Base-by-base conservation (phyloP, 2,329 filamentous ascomycete genomes). In the Nemania sp. region DNA sequence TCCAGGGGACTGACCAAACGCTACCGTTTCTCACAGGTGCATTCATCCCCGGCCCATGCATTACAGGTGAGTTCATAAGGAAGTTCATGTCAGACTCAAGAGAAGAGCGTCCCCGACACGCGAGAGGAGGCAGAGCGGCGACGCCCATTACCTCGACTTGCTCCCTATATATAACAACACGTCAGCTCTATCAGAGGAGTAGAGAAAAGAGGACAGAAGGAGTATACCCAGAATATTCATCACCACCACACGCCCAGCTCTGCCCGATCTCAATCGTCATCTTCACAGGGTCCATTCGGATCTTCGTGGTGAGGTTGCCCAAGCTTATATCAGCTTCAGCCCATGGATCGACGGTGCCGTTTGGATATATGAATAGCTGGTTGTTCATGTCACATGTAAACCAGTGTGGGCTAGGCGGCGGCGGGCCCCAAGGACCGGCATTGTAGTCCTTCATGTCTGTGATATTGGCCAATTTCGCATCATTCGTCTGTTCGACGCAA, bases 401-500 rank as follows among this genome's bases (percentile, higher is more conserved):
- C 57, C 57, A 62, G 20, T 66, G 64, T 8, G 64, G 64, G 15
- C 57, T 62, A 10, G 41, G 5, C 1, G 64, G 64, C 8, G 64
- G 64, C 2, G 64, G 58, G 7, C 56, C 63, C 22, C 7, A 49
- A 10, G 64, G 64, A 1, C 64, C 64, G 5, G 64, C 43, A 15
- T 62, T 57, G 43, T 66, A 66, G 51, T 66, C 41, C 51, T 22
- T 47, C 57, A 66, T 56, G 32, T 66, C 32, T n/a, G 64, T 66
- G 24, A 66, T 57, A 53, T 66, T 66, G 24, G 64, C 57, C 13
- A 66, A 32, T 27, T 66, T 66, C 8, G 64, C 64, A 8, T 62
- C 64, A 18, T 62, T 66, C 26, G 64, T 66, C 58, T 66, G 64
- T 43, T 66, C 64, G 13, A 66, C 58, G 22, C 64, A 66, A 26